These are phyloP conservation scores for Leccinum griseonigrum DNA, from an alignment of 1,284 basidiomycete species.

Conservation along the genomic window DNA sequence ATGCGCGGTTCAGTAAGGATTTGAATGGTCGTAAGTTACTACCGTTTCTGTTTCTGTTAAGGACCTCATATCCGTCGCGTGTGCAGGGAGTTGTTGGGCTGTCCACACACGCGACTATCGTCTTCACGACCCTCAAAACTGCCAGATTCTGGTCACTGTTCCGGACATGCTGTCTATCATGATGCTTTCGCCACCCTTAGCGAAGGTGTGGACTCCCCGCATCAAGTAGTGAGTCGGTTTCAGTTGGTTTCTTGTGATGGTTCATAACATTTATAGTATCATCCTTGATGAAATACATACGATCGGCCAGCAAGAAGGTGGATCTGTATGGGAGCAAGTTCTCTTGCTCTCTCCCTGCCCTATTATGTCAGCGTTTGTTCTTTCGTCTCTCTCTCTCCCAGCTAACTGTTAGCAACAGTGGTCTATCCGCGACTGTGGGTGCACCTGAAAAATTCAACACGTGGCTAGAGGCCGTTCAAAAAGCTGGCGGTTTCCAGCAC, in stretches of 20 bases:
- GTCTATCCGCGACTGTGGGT: constrained; percentile 68
- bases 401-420: constrained; percentile 37
- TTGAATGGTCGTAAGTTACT: constrained; percentile 43
- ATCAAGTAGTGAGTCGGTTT: constrained; percentile 48
- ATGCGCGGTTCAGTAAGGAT: constrained; percentile 64
- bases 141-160: constrained; percentile 70
- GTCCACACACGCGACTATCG: constrained; percentile 69
- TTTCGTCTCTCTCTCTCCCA: not conserved
- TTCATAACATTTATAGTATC: constrained; percentile 41
- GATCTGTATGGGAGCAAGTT: constrained; percentile 70
- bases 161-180: constrained; percentile 68
- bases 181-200: constrained; percentile 63
- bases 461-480: constrained; percentile 63
- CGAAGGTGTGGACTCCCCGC: constrained; percentile 57
- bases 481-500: constrained; percentile 54
- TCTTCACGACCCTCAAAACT: constrained; percentile 60
- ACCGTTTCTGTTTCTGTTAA: not conserved
- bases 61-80: not conserved
- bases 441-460: constrained; percentile 59
- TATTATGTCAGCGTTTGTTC: constrained; percentile 52
- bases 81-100: constrained; percentile 57
- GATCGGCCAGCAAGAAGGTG: constrained; percentile 66
- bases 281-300: constrained; percentile 73
- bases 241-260: not conserved
- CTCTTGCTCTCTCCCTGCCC: constrained; percentile 64